Evolutionary conservation across 1,139 yeast genomes (phyloP), one percentile per base, ranked within the genome.

Genomic region (Lodderomyces orthopsilosis): DNA sequence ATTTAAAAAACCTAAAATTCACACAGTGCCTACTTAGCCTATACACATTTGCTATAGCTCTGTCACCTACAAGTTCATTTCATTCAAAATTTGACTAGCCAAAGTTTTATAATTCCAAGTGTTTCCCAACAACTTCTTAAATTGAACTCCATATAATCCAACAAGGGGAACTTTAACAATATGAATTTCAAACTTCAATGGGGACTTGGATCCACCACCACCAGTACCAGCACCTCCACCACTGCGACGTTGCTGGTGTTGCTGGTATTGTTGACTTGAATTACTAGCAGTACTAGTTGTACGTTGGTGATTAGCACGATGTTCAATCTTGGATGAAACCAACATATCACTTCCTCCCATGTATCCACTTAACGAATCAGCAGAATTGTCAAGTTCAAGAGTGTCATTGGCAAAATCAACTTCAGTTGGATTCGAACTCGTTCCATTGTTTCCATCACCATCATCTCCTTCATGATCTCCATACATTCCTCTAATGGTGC

Each of bases 101-200:
- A 91, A 71, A n/a, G 90, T 84, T 68, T 91, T 91, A 66, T 91
- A 91, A 66, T 86, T 81, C 98, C 98, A 91, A 2, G 97, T 88
- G 62, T 93, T 90, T 55, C 98, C 98, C 47, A 87, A 77, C 37
- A 91, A 76, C 62, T 91, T 91, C 72, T 91, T 93, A 69, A 93
- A 90, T 63, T 91, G 97, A 42, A 93, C 93, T 62, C 98, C 98
- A 52, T 87, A 90, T 49, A 93, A 73, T 10, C 95, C 90, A 46
- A 91, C 86, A 52, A 93, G 74, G 37, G 97, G 96, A 43, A 93
- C 95, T 61, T 89, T 89, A 39, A 91, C 98, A 52, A 93, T 83
- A 63, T 87, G 91, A 49, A 93, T 87, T 60, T 93, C 98, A 63
- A 93, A 93, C 56, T 85, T 84, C 57, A 93, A 74, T 21, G 95